A percentile compares a stretch with the other conserved stretches of the same genome.
These are phyloP conservation scores for Aureobasidium sp. DNA, from an alignment of 2,329 filamentous ascomycete species.

Conservation along the genomic window DNA sequence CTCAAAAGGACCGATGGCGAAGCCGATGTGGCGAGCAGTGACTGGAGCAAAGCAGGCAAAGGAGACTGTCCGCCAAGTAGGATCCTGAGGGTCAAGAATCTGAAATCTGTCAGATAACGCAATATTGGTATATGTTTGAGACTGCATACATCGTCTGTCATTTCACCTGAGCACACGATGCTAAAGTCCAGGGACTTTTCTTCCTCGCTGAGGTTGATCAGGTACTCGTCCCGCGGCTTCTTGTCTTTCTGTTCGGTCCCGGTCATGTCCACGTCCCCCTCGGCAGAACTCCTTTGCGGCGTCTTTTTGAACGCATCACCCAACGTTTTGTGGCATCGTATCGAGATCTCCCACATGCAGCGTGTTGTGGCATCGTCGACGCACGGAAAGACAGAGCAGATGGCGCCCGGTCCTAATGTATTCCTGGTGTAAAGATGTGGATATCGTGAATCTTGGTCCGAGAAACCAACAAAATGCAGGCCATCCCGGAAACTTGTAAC, in stretches of 20 bases:
- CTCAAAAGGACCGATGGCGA: constrained; percentile 91
- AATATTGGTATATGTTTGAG: constrained; percentile 13
- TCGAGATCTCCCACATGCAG: constrained; percentile 80
- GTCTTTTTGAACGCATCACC: constrained; percentile 59
- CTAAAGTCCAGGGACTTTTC: constrained; percentile 84
- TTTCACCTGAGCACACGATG: constrained; percentile 82
- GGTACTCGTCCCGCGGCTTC: constrained; percentile 25
- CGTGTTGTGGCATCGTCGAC: constrained; percentile 77
- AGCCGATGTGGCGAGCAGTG: constrained; percentile 82
- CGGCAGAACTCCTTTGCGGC: constrained; percentile 18
- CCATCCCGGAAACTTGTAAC: constrained; percentile 74
- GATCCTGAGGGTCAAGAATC: constrained; percentile 65
- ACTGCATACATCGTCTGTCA: constrained; percentile 60
- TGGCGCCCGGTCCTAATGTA: constrained; percentile 67
- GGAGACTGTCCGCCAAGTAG: constrained; percentile 77
- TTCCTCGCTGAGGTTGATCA: constrained; percentile 55
- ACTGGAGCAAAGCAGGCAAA: constrained; percentile 72
- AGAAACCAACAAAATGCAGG: constrained; percentile 82
- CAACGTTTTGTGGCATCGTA: constrained; percentile 78
- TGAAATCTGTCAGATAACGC: constrained; percentile 22
- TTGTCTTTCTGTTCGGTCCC: constrained; percentile 20
- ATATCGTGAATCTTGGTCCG: constrained; percentile 71
- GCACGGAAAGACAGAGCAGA: constrained; percentile 86
- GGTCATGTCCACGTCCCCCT: constrained; percentile 34
- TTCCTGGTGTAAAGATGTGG: constrained; percentile 89